phyloP scores from a whole-genome alignment of 768 basidiomycete species.

The Boletus pseudo-olivaceus region DNA sequence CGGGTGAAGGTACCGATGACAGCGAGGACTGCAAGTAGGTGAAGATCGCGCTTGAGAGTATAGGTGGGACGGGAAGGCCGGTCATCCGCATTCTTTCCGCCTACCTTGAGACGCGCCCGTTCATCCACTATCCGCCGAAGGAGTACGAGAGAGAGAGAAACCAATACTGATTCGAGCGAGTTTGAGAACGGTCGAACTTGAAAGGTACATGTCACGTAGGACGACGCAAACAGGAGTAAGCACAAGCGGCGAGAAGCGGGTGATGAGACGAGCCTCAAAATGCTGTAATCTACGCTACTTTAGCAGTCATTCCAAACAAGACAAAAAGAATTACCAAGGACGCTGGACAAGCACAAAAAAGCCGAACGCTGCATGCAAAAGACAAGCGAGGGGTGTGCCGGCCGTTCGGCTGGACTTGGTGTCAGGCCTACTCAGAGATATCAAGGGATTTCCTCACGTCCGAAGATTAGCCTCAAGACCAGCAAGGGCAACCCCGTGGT shows the following conservation, averaged over 20 bases:
- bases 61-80: background rate
- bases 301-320: background rate
- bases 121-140: constrained; percentile 18
- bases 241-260: constrained; percentile 18
- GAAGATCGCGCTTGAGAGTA: constrained; percentile 16
- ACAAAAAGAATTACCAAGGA: constrained; percentile 29
- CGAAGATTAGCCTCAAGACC: constrained; percentile 11
- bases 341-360: constrained; percentile 30
- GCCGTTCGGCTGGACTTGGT: constrained; percentile 9
- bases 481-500: constrained; percentile 35
- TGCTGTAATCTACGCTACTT: constrained; percentile 23
- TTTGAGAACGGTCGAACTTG: constrained; percentile 41
- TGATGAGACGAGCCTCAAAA: constrained; percentile 18
- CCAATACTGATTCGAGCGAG: constrained; percentile 32
- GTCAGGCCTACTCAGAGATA: constrained; percentile 3
- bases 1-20: constrained; percentile 34
- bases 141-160: constrained; percentile 30
- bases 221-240: constrained; percentile 33
- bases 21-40: constrained; percentile 25
- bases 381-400: constrained; percentile 14
- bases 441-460: constrained; percentile 20
- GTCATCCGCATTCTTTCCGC: background rate
- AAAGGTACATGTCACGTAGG: constrained; percentile 35
- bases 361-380: constrained; percentile 30
- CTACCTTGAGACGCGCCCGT: background rate